Evolutionary conservation across 1,139 yeast genomes (phyloP).

Genomic region (Wickerhamomyces sp.): DNA sequence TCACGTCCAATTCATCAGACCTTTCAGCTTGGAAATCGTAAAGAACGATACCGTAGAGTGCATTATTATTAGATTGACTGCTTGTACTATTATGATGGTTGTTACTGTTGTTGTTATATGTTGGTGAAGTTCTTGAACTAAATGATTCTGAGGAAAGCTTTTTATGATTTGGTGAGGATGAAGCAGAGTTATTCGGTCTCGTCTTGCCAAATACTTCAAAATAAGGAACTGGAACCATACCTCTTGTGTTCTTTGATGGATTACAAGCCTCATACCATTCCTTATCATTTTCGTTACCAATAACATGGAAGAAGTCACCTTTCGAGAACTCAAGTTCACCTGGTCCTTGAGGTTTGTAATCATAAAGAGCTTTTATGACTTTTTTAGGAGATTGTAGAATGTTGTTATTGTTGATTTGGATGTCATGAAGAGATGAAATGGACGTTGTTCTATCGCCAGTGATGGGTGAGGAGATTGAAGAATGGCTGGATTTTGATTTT

Average conservation of each 20-base stretch:
- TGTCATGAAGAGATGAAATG: slow-evolving; percentile 17
- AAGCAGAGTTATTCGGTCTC: slow-evolving; percentile 21
- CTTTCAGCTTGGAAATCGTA: slow-evolving; percentile 89
- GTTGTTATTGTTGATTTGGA: slow-evolving; percentile 18
- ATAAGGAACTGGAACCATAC: slow-evolving; percentile 82
- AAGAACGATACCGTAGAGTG: slow-evolving; percentile 62
- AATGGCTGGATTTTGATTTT: slow-evolving; percentile 17
- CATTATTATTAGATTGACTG: slow-evolving; percentile 11
- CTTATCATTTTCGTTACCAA: slow-evolving; percentile 52
- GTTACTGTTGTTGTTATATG: slow-evolving; percentile 6
- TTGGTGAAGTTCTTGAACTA: slow-evolving; percentile 14
- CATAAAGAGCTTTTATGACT: slow-evolving; percentile 78
- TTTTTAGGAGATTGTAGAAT: slow-evolving; percentile 51
- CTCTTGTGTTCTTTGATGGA: slow-evolving; percentile 71
- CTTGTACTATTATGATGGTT: background rate
- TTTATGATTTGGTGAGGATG: slow-evolving; percentile 12
- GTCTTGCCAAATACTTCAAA: slow-evolving; percentile 73
- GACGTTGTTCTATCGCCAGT: slow-evolving; percentile 15
- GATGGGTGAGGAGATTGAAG: slow-evolving; percentile 23
- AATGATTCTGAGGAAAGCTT: slow-evolving; percentile 17
- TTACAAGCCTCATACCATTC: slow-evolving; percentile 90
- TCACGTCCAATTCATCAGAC: slow-evolving; percentile 76
- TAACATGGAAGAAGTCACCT: slow-evolving; percentile 88
- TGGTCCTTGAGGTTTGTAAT: slow-evolving; percentile 74
- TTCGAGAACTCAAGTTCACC: slow-evolving; percentile 73